Evolutionary conservation across 2,329 filamentous ascomycete species (phyloP).

Genomic region (Talaromyces sp.): DNA sequence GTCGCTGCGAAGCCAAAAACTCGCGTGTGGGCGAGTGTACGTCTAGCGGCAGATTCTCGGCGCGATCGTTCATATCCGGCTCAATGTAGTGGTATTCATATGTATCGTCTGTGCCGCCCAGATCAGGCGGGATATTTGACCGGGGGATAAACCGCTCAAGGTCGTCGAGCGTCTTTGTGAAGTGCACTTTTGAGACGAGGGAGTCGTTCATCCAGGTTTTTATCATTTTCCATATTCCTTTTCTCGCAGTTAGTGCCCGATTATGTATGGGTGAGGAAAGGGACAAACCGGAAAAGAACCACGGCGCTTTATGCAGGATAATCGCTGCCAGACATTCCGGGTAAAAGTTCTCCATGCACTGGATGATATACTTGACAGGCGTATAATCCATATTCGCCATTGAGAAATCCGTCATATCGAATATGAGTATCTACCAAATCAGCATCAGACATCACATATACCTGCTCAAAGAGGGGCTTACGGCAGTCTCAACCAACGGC

Average conservation of each 20-base stretch:
- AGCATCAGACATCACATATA: conserved; percentile 1
- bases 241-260: not conserved
- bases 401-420: conserved; percentile 92
- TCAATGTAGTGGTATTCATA: conserved; percentile 81
- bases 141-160: conserved; percentile 70
- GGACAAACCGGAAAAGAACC: conserved; percentile 80
- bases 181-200: conserved; percentile 88
- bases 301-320: conserved; percentile 89
- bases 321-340: conserved; percentile 88
- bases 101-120: conserved; percentile 73
- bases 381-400: conserved; percentile 98
- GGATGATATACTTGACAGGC: conserved; percentile 97
- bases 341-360: conserved; percentile 96
- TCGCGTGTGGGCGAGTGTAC: conserved; percentile 62
- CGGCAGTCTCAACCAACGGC: conserved; percentile 81
- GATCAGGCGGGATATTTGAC: conserved; percentile 69
- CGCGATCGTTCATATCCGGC: conserved; percentile 72
- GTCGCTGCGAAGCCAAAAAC: conserved; percentile 61
- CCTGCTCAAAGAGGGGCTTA: conserved; percentile 47
- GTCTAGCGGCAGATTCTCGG: conserved; percentile 51
- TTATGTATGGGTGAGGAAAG: not conserved
- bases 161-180: conserved; percentile 75
- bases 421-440: conserved; percentile 70
- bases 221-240: conserved; percentile 90
- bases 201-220: conserved; percentile 94